Conservation (phyloP, 768 basidiomycete genomes). For the Termitomyces sp. region DNA sequence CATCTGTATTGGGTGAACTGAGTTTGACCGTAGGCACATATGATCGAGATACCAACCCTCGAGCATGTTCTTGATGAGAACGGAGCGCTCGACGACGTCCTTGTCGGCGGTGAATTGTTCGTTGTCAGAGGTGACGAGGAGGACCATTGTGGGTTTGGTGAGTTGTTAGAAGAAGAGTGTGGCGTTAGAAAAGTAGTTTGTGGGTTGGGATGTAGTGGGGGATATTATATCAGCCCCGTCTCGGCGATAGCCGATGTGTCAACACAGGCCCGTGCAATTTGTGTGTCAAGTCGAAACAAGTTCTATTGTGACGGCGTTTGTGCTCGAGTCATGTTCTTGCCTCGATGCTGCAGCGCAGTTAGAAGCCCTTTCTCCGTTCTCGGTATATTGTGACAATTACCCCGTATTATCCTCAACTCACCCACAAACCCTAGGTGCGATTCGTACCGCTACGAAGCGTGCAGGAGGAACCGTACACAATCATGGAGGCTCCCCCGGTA, state of each 20-base stretch:
- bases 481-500: conserved; percentile 89
- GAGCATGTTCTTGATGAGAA: conserved; percentile 99
- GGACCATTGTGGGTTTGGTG: conserved; percentile 54
- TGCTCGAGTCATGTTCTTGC: conserved; percentile 37
- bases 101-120: conserved; percentile 93
- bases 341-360: conserved; percentile 34
- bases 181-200: conserved; percentile 11
- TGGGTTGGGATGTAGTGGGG: conserved; percentile 13
- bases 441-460: conserved; percentile 94
- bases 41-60: conserved; percentile 60
- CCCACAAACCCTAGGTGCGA: conserved; percentile 47
- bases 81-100: conserved; percentile 92
- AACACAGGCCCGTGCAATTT: conserved; percentile 7
- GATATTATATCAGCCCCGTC: conserved; percentile 24
- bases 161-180: conserved; percentile 12
- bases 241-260: conserved; percentile 38
- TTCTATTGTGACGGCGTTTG: conserved; percentile 6
- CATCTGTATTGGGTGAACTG: conserved; percentile 49
- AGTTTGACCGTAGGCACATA: conserved; percentile 1
- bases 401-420: neutral
- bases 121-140: conserved; percentile 91
- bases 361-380: conserved; percentile 49
- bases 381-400: conserved; percentile 22
- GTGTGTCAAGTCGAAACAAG: neutral
- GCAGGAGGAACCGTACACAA: conserved; percentile 95